These are phyloP conservation scores for Aspergillus arachidicola DNA, from an alignment of 2,329 filamentous ascomycete species.

Conservation along the genomic window DNA sequence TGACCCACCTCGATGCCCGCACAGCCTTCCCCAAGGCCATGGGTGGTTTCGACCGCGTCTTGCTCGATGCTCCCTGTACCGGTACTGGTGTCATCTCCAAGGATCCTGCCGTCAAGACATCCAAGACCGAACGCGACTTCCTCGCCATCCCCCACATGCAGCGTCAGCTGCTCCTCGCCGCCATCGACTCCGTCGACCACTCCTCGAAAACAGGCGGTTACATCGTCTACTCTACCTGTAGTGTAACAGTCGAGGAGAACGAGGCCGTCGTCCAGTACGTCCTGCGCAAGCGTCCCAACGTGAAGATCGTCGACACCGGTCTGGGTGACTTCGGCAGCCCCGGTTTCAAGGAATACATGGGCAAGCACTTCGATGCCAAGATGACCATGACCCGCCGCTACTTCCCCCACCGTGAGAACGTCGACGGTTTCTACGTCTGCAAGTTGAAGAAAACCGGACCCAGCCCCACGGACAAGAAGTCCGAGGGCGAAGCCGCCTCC, in stretches of 20 bases:
- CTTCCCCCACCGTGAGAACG: slow-evolving; percentile 90
- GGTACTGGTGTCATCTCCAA: slow-evolving; percentile 98
- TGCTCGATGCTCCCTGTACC: slow-evolving; percentile 93
- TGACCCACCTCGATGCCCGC: slow-evolving; percentile 92
- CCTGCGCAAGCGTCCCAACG: slow-evolving; percentile 86
- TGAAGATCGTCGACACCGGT: slow-evolving; percentile 88
- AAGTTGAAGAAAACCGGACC: slow-evolving; percentile 94
- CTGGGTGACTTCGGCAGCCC: slow-evolving; percentile 82
- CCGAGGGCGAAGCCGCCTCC: slow-evolving; percentile 29
- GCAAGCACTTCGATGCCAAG: slow-evolving; percentile 86
- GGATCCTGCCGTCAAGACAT: slow-evolving; percentile 95
- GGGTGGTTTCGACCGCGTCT: slow-evolving; percentile 91
- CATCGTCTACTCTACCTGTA: slow-evolving; percentile 95
- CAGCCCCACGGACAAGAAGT: slow-evolving; percentile 54
- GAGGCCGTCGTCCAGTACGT: slow-evolving; percentile 94
- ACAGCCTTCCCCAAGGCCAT: slow-evolving; percentile 88
- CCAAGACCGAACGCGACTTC: slow-evolving; percentile 96
- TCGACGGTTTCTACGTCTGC: slow-evolving; percentile 97
- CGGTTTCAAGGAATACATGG: slow-evolving; percentile 86
- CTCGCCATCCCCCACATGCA: slow-evolving; percentile 89
- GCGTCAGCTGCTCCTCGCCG: slow-evolving; percentile 88
- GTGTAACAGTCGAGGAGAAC: slow-evolving; percentile 90
- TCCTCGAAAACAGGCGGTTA: slow-evolving; percentile 90
- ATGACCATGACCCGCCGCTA: slow-evolving; percentile 82
- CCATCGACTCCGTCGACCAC: slow-evolving; percentile 94